Evolutionary conservation across 352 stramenopile genomes (phyloP).

Genomic region (Pythium insidiosum): DNA sequence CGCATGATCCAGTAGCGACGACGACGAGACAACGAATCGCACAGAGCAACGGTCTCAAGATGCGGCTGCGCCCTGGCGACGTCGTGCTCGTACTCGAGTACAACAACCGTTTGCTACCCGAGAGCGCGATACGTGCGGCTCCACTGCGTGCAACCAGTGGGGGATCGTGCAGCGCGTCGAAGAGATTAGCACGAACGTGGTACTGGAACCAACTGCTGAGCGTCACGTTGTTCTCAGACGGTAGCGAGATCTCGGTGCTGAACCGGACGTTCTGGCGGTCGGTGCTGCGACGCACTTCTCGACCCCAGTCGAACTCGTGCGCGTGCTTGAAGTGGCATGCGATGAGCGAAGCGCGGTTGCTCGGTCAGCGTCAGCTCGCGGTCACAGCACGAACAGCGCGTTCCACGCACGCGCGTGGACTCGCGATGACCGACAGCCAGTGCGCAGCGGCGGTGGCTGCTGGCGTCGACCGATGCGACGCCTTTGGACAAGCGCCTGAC

Average conservation of each 20-base stretch:
- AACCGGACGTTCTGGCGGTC: constrained; percentile 45
- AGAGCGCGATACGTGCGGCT: constrained; percentile 21
- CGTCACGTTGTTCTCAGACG: constrained; percentile 46
- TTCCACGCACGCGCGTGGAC: constrained; percentile 6
- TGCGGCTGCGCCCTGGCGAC: constrained; percentile 32
- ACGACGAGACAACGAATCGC: constrained; percentile 1
- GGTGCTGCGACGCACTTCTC: constrained; percentile 25
- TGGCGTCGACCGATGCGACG: constrained; percentile 8
- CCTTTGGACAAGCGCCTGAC: not conserved
- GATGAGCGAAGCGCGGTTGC: constrained; percentile 47
- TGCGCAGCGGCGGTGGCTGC: not conserved
- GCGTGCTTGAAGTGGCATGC: constrained; percentile 48
- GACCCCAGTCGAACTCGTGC: constrained; percentile 31
- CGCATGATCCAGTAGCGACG: constrained; percentile 14
- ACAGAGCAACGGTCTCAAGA: constrained; percentile 18
- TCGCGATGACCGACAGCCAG: constrained; percentile 1
- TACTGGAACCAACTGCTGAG: constrained; percentile 47
- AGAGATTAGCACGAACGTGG: constrained; percentile 25
- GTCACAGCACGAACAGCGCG: constrained; percentile 14
- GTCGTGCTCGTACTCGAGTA: constrained; percentile 67
- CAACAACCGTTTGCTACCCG: constrained; percentile 41
- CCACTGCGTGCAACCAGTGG: constrained; percentile 50
- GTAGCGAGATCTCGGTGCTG: constrained; percentile 36
- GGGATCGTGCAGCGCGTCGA: constrained; percentile 39
- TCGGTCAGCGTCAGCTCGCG: constrained; percentile 26